phyloP scores from a whole-genome alignment of 176 grass and related monocot genomes.

The Musa schizocarpa region DNA sequence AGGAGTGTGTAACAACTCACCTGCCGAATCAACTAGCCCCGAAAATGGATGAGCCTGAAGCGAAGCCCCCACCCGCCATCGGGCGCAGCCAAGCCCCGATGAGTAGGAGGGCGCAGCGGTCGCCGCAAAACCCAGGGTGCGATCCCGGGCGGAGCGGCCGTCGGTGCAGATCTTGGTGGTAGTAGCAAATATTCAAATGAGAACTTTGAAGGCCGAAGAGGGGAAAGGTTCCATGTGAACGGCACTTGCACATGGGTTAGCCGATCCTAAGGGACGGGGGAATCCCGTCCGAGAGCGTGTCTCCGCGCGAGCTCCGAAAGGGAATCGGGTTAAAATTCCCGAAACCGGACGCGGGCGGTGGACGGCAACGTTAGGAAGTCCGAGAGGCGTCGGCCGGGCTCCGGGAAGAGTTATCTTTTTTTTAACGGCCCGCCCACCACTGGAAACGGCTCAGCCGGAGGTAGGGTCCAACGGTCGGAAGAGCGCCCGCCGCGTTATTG shows the following conservation, averaged over 20 bases:
- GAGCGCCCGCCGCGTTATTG: too few relatives aligned
- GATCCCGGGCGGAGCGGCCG: conserved; percentile 37
- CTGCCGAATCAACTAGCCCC: background rate
- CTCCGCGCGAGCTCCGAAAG: conserved; percentile 9
- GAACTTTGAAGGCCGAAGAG: conserved; percentile 56
- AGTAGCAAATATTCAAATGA: conserved; percentile 68
- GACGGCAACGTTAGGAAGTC: too few relatives aligned
- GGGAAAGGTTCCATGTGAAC: conserved; percentile 56
- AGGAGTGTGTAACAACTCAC: conserved; percentile 13
- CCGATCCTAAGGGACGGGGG: conserved; percentile 37
- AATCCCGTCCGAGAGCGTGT: conserved; percentile 26
- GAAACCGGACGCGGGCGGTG: too few relatives aligned
- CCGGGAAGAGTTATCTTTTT: too few relatives aligned
- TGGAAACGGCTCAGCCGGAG: too few relatives aligned
- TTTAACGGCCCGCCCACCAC: too few relatives aligned
- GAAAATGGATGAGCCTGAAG: too few relatives aligned
- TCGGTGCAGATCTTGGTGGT: conserved; percentile 55
- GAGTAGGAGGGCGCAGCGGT: too few relatives aligned
- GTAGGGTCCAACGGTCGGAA: too few relatives aligned
- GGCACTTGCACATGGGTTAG: conserved; percentile 48
- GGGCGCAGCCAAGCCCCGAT: too few relatives aligned
- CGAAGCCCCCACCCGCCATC: too few relatives aligned
- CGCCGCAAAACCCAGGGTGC: conserved; percentile 25
- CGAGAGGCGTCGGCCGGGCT: too few relatives aligned
- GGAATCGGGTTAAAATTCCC: conserved; percentile 30